Percentiles rank a stretch among this genome's conserved stretches.
Evolutionary conservation across 2,329 filamentous ascomycete genomes (phyloP).

Genomic region (Fonsecaea multimorphosa): DNA sequence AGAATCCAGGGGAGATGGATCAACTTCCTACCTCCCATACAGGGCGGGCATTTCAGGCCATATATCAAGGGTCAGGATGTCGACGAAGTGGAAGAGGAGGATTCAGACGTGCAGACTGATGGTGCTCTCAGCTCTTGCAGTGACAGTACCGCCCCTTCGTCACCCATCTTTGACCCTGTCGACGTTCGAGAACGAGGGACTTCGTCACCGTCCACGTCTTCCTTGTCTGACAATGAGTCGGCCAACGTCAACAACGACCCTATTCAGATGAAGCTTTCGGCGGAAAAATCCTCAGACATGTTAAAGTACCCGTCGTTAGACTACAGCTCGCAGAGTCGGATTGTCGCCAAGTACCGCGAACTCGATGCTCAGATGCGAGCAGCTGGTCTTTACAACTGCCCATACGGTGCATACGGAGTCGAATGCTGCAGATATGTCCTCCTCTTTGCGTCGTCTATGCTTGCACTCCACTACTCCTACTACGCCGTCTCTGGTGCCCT

Average conservation of each 20-base stretch:
- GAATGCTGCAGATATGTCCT: conserved; percentile 75
- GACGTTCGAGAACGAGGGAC: conserved; percentile 24
- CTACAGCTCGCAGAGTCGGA: conserved; percentile 71
- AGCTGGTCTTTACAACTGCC: conserved; percentile 82
- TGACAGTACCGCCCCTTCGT: conserved; percentile 57
- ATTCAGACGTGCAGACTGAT: conserved; percentile 38
- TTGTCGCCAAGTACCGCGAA: conserved; percentile 80
- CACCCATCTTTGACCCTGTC: conserved; percentile 72
- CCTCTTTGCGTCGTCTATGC: conserved; percentile 67
- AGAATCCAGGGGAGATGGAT: conserved; percentile 79
- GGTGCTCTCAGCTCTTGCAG: conserved; percentile 34
- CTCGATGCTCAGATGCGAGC: conserved; percentile 73
- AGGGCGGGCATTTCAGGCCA: conserved; percentile 75
- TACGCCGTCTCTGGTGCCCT: conserved; percentile 74
- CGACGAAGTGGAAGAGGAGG: conserved; percentile 46
- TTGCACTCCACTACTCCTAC: conserved; percentile 67
- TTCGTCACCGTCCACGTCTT: conserved; percentile 64
- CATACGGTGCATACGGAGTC: conserved; percentile 77
- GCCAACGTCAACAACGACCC: conserved; percentile 18
- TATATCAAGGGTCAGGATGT: conserved; percentile 44
- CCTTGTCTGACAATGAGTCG: conserved; percentile 51
- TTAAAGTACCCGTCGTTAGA: conserved; percentile 80
- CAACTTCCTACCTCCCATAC: conserved; percentile 90
- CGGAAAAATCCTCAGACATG: conserved; percentile 31
- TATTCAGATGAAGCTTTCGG: conserved; percentile 28